Base-by-base conservation (phyloP, 1,284 basidiomycete species). In the Moniliophthora roreri region DNA sequence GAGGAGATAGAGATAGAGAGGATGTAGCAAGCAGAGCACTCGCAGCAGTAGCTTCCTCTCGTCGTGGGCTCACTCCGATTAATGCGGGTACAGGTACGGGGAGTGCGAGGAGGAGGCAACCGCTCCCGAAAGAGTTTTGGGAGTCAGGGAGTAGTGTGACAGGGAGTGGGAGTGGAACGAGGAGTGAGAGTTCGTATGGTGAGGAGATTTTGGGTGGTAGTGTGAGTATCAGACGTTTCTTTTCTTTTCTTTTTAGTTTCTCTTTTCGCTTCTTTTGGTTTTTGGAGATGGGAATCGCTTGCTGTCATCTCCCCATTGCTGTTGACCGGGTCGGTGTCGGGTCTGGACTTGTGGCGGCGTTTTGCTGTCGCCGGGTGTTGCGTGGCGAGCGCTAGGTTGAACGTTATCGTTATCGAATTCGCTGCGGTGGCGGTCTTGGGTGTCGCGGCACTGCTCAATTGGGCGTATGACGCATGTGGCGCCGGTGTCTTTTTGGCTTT, bases 81-180 rank as follows among this genome's bases (percentile, higher is more conserved):
- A 72, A 70, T 40, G 75, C 78, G 66, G 75, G 38, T 77, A 74
- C 54, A 75, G 66, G 62, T 47, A 63, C 58, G n/a, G 71, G 68
- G 48, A 72, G 71, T 40, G 75, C 78, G 57, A 75, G 67, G 54
- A 76, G 74, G n/a, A 70, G 81, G 41, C 78, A 79, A 45, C 77
- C 80, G 0, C 63, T 89, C 54, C 87, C 87, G 0, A 72, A 70
- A 38, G 86, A 89, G 62, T 89, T 87, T 63, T 71, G 76, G 26
- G 75, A 66, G 13, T 66, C 76, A 48, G 13, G 28, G 18, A 60
- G 59, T 44, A 67, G 67, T 44, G 65, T 68, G 34, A 63, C 42
- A 11, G 52, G 48, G 16, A 47, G 52, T 42, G 37, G 38, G 18
- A 40, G 35, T 21, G 39, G 39, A 18, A 41, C 37, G 18, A 32